phyloP scores from a whole-genome alignment of 78 protist species.

The Protostelium mycophagum region DNA sequence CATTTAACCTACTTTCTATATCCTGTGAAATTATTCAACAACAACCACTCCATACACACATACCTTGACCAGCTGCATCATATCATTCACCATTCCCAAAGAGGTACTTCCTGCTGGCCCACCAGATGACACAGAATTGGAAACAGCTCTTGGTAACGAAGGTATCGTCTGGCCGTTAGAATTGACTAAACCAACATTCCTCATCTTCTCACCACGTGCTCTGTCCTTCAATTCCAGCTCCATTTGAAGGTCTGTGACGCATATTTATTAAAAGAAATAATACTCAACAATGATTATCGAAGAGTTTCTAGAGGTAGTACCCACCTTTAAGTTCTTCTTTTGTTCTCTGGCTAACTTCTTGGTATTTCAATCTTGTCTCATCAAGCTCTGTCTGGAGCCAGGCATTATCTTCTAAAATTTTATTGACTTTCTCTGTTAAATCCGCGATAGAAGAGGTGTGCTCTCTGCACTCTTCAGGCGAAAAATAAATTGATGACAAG shows the following conservation, averaged over 20 bases:
- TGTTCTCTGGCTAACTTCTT: slow-evolving; percentile 51
- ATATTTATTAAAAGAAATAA: too few relatives aligned
- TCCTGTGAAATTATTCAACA: neutral
- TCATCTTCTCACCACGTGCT: neutral
- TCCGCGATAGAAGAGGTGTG: slow-evolving; percentile 34
- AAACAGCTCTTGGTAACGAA: neutral
- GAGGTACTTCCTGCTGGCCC: neutral
- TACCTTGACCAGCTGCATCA: neutral
- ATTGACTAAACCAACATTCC: neutral
- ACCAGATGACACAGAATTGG: neutral
- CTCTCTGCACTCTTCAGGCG: neutral
- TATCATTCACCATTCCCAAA: neutral
- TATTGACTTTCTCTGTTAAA: slow-evolving; percentile 34
- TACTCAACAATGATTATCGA: too few relatives aligned
- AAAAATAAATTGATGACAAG: too few relatives aligned
- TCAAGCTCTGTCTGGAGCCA: slow-evolving; percentile 60
- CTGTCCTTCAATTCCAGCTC: neutral
- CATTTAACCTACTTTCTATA: neutral
- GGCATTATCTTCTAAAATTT: slow-evolving; percentile 53
- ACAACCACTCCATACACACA: neutral
- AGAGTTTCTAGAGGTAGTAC: neutral
- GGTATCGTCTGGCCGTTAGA: neutral
- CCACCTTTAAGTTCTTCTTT: slow-evolving; percentile 54
- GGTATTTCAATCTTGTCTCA: slow-evolving; percentile 43
- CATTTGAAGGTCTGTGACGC: neutral